Conservation (phyloP, 352 stramenopile genomes). For the Phytophthora sansomeana region DNA sequence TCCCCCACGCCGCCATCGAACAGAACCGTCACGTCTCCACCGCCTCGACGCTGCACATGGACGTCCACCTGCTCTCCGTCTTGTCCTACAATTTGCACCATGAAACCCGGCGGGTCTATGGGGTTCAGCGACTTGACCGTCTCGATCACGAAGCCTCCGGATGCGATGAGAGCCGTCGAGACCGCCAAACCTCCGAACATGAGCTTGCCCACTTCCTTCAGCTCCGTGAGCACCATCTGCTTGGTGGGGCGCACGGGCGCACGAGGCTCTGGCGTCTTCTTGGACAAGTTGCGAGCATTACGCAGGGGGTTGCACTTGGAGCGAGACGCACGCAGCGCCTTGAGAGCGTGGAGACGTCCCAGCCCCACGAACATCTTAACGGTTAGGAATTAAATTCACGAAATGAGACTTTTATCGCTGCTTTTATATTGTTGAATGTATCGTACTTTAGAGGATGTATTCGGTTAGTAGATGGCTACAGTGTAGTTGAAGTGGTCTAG, state of each 20-base stretch:
- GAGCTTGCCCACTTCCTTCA: constrained; percentile 73
- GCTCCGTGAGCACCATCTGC: constrained; percentile 58
- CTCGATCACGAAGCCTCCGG: constrained; percentile 76
- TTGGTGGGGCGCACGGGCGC: constrained; percentile 41
- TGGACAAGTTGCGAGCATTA: constrained; percentile 24
- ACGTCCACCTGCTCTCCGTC: constrained; percentile 52
- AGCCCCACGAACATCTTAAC: constrained; percentile 31
- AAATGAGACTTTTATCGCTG: not conserved
- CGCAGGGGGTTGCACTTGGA: not conserved
- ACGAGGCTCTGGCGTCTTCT: constrained; percentile 26
- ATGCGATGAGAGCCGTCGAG: constrained; percentile 51
- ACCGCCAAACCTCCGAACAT: constrained; percentile 56
- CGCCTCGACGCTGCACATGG: constrained; percentile 60
- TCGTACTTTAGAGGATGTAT: not conserved
- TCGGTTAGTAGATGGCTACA: not conserved
- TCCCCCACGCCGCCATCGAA: constrained; percentile 83
- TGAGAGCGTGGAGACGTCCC: constrained; percentile 8
- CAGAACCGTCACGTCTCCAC: constrained; percentile 66
- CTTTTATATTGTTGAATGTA: not conserved
- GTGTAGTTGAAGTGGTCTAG: constrained; percentile 4
- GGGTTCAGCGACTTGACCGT: constrained; percentile 69
- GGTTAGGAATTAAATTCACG: not conserved
- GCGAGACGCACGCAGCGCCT: constrained; percentile 6
- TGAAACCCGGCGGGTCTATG: constrained; percentile 51
- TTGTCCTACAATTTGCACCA: constrained; percentile 52